Base-by-base conservation (phyloP, 352 stramenopile genomes). In the Phytopythium delawarense region DNA sequence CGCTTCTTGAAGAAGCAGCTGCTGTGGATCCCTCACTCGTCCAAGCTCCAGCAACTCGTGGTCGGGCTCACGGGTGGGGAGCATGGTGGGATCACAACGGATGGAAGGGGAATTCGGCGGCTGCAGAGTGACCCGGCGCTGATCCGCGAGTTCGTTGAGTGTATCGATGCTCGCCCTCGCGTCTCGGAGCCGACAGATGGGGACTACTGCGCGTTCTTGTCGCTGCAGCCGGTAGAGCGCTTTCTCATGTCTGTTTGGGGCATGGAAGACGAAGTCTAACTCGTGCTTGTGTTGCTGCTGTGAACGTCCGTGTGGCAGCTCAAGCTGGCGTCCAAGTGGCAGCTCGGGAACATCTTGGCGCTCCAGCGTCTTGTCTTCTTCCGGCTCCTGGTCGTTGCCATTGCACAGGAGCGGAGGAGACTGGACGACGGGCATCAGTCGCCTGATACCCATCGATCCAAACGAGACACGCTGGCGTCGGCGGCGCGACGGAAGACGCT, bases 331-430 rank as follows among this genome's bases (percentile, higher is more conserved):
- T 55, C 57, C 7, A 70, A 69, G 39, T 66, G 71, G n/a, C 35
- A 70, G 16, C 32, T 88, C 39, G 71, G 77, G 9, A 88, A 71
- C 65, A 57, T 89, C 20, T 37, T 91, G 34, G 59, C 63, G 28
- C 61, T 84, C 7, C 81, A 89, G 57, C 76, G 81, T 20, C 57
- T 91, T 25, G 64, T 88, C 8, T 87, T 79, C 50, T 87, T 86
- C 39, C 77, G 78, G 6, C 81, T 78, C 40, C 69, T 88, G 5
- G 65, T 86, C 13, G 61, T 81, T 8, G 61, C 72, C 23, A 59
- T 85, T 9, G 62, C 66, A 51, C 53, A 18, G 0, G 72, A 83
- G 59, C 59, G 67, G 35, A 20, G 18, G 23, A 63, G 56, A 34
- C 3, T 63, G 44, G 21, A 30, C 0, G 9, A 4, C 25, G 25